Conservation (phyloP, 805 yeast species). For the Candida manassasensis region DNA sequence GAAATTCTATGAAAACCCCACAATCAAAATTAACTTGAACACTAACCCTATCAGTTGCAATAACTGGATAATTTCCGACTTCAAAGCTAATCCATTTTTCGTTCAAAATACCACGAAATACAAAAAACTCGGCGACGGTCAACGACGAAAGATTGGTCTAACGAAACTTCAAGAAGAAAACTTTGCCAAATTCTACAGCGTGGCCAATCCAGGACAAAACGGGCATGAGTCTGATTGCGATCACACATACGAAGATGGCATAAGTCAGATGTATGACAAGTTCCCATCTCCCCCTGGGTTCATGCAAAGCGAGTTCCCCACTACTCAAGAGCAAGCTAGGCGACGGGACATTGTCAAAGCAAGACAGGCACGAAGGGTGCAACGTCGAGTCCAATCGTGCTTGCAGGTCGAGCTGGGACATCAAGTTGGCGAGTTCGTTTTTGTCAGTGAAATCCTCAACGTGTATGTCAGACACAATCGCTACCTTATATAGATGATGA, state of each 20-base stretch:
- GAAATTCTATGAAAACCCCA: conserved; percentile 16
- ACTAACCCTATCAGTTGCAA: conserved; percentile 33
- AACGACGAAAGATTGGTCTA: conserved; percentile 12
- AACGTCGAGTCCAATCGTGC: conserved; percentile 24
- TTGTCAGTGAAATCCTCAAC: conserved; percentile 27
- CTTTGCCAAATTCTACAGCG: conserved; percentile 11
- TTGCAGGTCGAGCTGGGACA: conserved; percentile 11
- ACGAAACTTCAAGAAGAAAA: conserved; percentile 14
- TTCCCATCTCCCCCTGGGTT: conserved; percentile 39
- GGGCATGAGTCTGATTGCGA: conserved; percentile 13
- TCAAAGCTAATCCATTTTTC: conserved; percentile 14
- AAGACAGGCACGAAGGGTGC: conserved; percentile 24
- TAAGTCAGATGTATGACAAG: conserved; percentile 31
- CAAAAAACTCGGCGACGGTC: background rate
- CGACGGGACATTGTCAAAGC: conserved; percentile 16
- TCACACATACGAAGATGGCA: conserved; percentile 11
- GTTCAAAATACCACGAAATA: background rate
- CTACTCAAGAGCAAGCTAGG: conserved; percentile 25
- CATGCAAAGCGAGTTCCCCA: conserved; percentile 34
- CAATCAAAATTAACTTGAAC: conserved; percentile 20
- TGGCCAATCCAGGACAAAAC: conserved; percentile 7
- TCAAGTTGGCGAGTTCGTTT: conserved; percentile 29
- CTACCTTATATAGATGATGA: too few species aligned
- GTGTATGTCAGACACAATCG: conserved; percentile 18
- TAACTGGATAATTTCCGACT: conserved; percentile 35